Evolutionary conservation across 768 basidiomycete genomes (phyloP), one percentile per base, ranked within the genome.

Genomic region (Rubroboletus satanas): DNA sequence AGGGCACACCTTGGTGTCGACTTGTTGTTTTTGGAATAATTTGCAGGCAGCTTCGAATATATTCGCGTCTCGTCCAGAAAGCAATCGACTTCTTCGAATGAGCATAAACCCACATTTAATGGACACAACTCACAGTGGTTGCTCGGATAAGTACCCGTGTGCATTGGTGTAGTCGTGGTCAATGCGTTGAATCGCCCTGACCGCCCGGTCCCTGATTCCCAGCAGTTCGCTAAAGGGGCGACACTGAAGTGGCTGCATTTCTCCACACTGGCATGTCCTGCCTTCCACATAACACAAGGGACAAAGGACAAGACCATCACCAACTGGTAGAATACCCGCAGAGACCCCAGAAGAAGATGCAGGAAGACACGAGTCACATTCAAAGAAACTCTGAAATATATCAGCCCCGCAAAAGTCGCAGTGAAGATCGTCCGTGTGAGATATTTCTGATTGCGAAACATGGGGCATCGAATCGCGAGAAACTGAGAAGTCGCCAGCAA

Each of bases 401-500:
- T 93, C 91, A 3, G 80, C 81, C 17, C 83, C 84, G 62, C 91
- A 93, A 65, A 90, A 92, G 65, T 93, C 90, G 63, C 91, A 93
- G 8, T 62, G 72, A 35, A 80, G 74, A 17, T 74, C 39, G 47
- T 70, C 71, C 6, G 50, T 41, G 29, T 67, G 59, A 32, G 36
- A 35, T 18, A 38, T 17, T 50, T 43, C 58, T 51, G 65, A 53
- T 45, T 64, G 64, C 26, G 70, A 69, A 17, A 71, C 60, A 51
- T 73, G 70, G 17, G 62, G 60, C 65, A 71, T 60, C 11, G 62
- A 60, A 18, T 57, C 49, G 31, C 74, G 53, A 73, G 51, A 74
- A 68, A 46, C 75, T 73, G 60, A 81, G 77, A 38, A 80, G 60
- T 67, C 66, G 29, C 49, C 75, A 4, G 66, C 52, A 15, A 88